These are phyloP conservation scores for Calonectria pteridis DNA, from an alignment of 2,329 filamentous ascomycete species.

Conservation along the genomic window DNA sequence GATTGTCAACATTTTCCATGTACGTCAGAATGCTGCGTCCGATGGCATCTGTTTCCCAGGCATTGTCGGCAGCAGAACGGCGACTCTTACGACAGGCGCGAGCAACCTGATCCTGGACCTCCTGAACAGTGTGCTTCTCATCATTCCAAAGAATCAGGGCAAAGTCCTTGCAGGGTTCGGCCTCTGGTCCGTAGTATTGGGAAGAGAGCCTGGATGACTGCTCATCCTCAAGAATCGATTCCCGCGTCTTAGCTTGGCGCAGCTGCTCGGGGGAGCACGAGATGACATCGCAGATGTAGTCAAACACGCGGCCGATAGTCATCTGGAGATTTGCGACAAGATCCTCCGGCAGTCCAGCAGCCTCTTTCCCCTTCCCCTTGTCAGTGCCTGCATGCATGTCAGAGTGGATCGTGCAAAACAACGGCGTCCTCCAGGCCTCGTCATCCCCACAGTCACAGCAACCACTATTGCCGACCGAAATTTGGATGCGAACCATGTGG, in stretches of 20 bases:
- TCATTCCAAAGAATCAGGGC: constrained; percentile 96
- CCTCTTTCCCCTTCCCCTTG: constrained; percentile 73
- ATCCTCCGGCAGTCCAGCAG: constrained; percentile 76
- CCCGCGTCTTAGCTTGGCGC: constrained; percentile 84
- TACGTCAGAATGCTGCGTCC: constrained; percentile 89
- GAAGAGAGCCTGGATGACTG: constrained; percentile 80
- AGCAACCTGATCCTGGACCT: constrained; percentile 91
- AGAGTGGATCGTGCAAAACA: constrained; percentile 95
- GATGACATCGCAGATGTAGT: constrained; percentile 98
- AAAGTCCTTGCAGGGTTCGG: constrained; percentile 70
- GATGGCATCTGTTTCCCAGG: constrained; percentile 89
- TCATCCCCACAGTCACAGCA: constrained; percentile 98
- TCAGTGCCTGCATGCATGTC: constrained; percentile 61
- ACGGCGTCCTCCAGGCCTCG: constrained; percentile 90
- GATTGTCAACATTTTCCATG: constrained; percentile 75
- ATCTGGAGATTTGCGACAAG: constrained; percentile 82
- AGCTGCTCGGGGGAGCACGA: constrained; percentile 98
- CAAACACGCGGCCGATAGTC: constrained; percentile 87
- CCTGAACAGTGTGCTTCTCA: constrained; percentile 95
- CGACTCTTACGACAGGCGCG: constrained; percentile 84
- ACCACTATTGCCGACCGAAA: constrained; percentile 91
- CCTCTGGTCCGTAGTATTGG: constrained; percentile 74
- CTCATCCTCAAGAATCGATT: constrained; percentile 87
- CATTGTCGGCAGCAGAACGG: constrained; percentile 78
- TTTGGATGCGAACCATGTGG: constrained; percentile 89